Base-by-base conservation (phyloP, 306 rosid species). In the Mimosa pudica region DNA sequence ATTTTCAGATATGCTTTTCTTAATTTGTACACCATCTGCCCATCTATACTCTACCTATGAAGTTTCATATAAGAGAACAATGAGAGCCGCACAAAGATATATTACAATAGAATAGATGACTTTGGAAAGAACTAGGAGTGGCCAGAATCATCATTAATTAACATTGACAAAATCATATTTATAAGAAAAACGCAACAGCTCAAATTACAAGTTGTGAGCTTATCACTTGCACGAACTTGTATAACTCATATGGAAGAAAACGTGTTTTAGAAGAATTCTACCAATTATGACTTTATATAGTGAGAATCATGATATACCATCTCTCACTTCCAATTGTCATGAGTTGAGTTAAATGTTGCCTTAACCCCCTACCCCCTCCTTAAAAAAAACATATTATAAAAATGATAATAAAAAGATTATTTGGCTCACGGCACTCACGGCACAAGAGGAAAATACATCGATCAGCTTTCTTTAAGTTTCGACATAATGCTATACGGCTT, bases 1-100 rank as follows among this genome's bases (percentile, higher is more conserved):
- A 24, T 24, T 24, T 24, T 24, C 30, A 24, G 30, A 24, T 24
- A 24, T 24, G 30, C 30, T 24, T 79, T 91, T 96, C 90, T 96
- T 96, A 57, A 96, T 96, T 83, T 87, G 94, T 71, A 91, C 98
- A 81, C 99, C 99, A 83, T 96, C 99, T 38, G 99, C 99, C 99
- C 99, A 96, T 84, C 97, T 85, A 85, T 96, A 96, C 88, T 96
- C 98, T 96, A 96, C 92, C 99, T 93, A 33, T 12, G 83, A 78
- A 78, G 82, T 65, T 36, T 64, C 77, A 61, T 20, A 77, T 3
- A 70, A 49, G 71, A 85, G 51, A 82, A 77, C 12, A 74, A 79
- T 79, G 11, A 63, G 83, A 77, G 65, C 77, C 11, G 65, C 30
- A 18, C 63, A 57, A 30, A 65, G 24, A 80, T 14, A 41, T 18